Evolutionary conservation across 768 basidiomycete genomes (phyloP), one percentile per base, ranked within the genome.

Genomic region (Pleurotus giganteus): DNA sequence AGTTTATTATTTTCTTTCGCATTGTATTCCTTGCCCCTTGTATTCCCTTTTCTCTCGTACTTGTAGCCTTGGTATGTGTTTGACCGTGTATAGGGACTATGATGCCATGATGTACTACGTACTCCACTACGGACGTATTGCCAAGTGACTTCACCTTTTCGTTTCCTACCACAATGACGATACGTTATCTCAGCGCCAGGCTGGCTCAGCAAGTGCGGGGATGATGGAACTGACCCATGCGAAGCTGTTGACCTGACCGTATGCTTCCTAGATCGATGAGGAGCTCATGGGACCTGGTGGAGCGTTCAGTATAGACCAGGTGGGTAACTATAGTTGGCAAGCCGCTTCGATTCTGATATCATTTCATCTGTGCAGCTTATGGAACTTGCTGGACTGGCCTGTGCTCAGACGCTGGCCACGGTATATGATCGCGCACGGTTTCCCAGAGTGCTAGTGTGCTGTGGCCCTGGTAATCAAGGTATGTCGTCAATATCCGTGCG

Each of bases 391-490:
- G 97, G 97, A 1, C 74, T 98, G 8, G 88, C 96, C 1, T 95
- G 95, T 65, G 97, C 96, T 0, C 91, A 95, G 66, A 82, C 90
- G 0, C 73, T 98, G 2, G 85, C 89, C 4, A 86, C 76, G n/a
- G 83, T 85, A 0, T 98, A 92, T 66, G 75, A 74, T 36, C 83
- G 79, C 27, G 82, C 85, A 2, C 79, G 75, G 42, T 84, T 91
- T 67, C 80, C 79, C 32, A 81, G 84, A 9, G 92, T 98, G 4
- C 75, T 98, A n/a, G 91, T 98, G 9, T 94, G 91, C 63, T 98
- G 95, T 66, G 97, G 97, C 15, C 95, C 97, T 5, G 97, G 97
- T 37, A 98, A 98, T 64, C 96, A 98, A 76, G 93, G 83, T 71
- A 55, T 15, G 19, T 34, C 45, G 23, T 27, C 24, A n/a, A n/a